Evolutionary conservation across 371 early-diverging fungal species (phyloP).

Genomic region (Saksenaea vasiformis): DNA sequence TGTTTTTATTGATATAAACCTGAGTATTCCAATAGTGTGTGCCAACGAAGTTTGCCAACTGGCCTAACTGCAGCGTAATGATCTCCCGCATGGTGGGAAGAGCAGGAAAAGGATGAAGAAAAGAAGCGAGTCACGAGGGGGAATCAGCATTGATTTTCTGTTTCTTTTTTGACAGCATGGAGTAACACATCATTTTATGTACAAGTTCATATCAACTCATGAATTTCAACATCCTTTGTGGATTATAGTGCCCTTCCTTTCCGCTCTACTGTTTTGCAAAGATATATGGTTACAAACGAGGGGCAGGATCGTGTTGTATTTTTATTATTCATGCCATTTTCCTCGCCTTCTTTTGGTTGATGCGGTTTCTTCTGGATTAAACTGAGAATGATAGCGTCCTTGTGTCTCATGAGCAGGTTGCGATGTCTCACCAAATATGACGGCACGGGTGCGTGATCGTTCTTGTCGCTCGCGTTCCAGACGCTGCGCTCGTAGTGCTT

Average conservation of each 20-base stretch:
- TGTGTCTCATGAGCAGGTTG: neutral
- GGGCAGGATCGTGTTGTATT: neutral
- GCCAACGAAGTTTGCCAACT: conserved; percentile 82
- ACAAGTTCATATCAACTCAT: too few species aligned
- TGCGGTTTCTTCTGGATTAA: conserved; percentile 31
- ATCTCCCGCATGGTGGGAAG: conserved; percentile 73
- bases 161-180: too few species aligned
- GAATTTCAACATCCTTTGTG: too few species aligned
- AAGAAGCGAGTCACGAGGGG: neutral
- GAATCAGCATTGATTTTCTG: too few species aligned
- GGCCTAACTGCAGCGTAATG: conserved; percentile 88
- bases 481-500: conserved; percentile 41
- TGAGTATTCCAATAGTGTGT: conserved; percentile 94
- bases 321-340: neutral
- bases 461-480: conserved; percentile 41
- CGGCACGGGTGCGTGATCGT: conserved; percentile 18
- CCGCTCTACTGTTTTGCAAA: too few species aligned
- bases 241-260: too few species aligned
- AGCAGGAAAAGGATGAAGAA: conserved; percentile 1
- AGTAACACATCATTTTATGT: too few species aligned
- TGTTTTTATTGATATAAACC: conserved; percentile 37
- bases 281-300: neutral
- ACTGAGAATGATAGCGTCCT: conserved; percentile 23
- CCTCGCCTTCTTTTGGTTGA: neutral
- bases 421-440: conserved; percentile 20